These are phyloP conservation scores for Zoysia japonica DNA, from an alignment of 176 grass and related monocot species.

Conservation along the genomic window DNA sequence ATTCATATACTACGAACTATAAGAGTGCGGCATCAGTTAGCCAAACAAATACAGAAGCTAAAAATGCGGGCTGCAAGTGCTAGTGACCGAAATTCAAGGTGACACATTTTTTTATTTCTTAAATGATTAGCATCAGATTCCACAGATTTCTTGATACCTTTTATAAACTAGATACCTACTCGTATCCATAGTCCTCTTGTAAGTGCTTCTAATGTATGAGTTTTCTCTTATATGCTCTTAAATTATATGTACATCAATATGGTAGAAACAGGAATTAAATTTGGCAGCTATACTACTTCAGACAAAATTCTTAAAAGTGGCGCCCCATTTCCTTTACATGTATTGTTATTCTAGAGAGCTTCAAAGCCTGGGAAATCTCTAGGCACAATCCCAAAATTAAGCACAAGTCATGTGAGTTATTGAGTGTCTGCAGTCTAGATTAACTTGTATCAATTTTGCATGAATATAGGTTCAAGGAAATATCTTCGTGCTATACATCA, in stretches of 20 bases:
- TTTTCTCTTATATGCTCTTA: background rate
- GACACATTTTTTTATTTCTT: background rate
- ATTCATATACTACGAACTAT: background rate
- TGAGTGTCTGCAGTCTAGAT: background rate
- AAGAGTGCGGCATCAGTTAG: conserved; percentile 14
- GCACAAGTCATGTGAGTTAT: background rate
- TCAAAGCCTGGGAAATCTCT: background rate
- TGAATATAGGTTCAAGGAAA: background rate
- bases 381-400: background rate
- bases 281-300: background rate
- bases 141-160: background rate
- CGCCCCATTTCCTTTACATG: background rate
- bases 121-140: background rate
- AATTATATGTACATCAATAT: background rate
- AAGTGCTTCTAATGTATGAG: background rate
- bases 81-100: conserved; percentile 38
- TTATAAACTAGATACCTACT: background rate
- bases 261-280: background rate
- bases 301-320: background rate
- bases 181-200: background rate
- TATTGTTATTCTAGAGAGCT: background rate
- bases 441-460: background rate
- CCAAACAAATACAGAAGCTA: conserved; percentile 40
- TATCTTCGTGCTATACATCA: background rate
- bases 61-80: conserved; percentile 20